Evolutionary conservation across 306 rosid species (phyloP), one percentile per base, ranked within the genome.

Genomic region (Calophaca sinica): DNA sequence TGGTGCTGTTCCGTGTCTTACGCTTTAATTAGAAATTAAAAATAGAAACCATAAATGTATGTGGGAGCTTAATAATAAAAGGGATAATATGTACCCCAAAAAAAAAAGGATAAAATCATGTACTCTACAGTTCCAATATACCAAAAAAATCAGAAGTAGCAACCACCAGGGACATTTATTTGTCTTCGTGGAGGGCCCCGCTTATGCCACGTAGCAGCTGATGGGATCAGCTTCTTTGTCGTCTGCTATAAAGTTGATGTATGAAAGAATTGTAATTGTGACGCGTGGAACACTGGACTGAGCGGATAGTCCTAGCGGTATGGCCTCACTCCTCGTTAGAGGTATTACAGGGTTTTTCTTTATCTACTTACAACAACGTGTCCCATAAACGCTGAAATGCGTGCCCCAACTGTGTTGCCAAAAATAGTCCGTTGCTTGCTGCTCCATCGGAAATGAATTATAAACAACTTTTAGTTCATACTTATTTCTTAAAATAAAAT

Each of bases 401-500:
- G 81, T 68, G 81, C 80, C 32, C 82, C 80, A 33, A 33, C 36
- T 33, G 36, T 3, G 36, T 33, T 33, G 36, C 69, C 49, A 7
- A 11, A 12, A 39, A 0, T 39, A 39, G 44, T 4, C 44, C 6
- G 36, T 33, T 39, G 44, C 44, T 39, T 2, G 26, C 26, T 20
- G n/a, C n/a, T n/a, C n/a, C n/a, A n/a, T n/a, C n/a, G n/a, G n/a
- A n/a, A n/a, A n/a, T n/a, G n/a, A n/a, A n/a, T n/a, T n/a, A n/a
- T n/a, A n/a, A n/a, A n/a, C n/a, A n/a, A n/a, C n/a, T n/a, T n/a
- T n/a, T n/a, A n/a, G n/a, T n/a, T n/a, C n/a, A n/a, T n/a, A n/a
- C n/a, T n/a, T n/a, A n/a, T n/a, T n/a, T n/a, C n/a, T n/a, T n/a
- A n/a, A n/a, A n/a, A n/a, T n/a, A n/a, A n/a, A n/a, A n/a, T n/a